These are phyloP conservation scores for Pharnaceum exiguum DNA, from an alignment of 148 eudicot species.

Conservation along the genomic window DNA sequence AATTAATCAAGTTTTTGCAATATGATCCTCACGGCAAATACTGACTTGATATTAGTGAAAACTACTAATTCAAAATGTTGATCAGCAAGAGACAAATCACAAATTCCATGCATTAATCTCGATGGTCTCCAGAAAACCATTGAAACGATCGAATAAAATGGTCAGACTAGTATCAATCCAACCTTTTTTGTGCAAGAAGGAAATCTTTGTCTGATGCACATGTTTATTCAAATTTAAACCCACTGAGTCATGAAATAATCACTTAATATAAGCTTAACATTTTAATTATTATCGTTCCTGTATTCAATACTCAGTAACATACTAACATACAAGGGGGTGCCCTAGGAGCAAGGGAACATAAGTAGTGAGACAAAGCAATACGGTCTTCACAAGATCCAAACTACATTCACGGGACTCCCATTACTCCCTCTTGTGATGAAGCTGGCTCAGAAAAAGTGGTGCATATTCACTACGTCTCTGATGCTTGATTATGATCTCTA, in stretches of 20 bases:
- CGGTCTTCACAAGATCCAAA: slow-evolving; percentile 30
- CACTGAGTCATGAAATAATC: not conserved
- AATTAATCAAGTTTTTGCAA: no score
- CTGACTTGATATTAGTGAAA: not conserved
- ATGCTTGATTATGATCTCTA: no score
- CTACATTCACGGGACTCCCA: slow-evolving; percentile 27
- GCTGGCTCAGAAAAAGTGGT: no score
- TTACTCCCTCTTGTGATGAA: not conserved
- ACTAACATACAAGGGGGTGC: slow-evolving; percentile 4
- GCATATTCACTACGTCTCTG: no score
- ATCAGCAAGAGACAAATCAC: slow-evolving; percentile 5
- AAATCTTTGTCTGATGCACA: slow-evolving; percentile 3
- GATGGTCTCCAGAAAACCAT: not conserved
- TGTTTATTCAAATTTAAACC: not conserved
- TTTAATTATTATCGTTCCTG: no score
- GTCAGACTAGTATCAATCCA: not conserved
- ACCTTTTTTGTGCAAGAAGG: not conserved
- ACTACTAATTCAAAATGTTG: not conserved
- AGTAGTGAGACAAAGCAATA: slow-evolving; percentile 2
- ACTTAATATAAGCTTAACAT: not conserved
- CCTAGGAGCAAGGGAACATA: slow-evolving; percentile 13
- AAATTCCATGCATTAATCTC: slow-evolving; percentile 13
- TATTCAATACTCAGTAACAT: no score
- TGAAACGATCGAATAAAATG: not conserved
- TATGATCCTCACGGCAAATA: not conserved